phyloP scores from a whole-genome alignment of 129 eudicot species.

The Chrysanthemum lavandulifolium region DNA sequence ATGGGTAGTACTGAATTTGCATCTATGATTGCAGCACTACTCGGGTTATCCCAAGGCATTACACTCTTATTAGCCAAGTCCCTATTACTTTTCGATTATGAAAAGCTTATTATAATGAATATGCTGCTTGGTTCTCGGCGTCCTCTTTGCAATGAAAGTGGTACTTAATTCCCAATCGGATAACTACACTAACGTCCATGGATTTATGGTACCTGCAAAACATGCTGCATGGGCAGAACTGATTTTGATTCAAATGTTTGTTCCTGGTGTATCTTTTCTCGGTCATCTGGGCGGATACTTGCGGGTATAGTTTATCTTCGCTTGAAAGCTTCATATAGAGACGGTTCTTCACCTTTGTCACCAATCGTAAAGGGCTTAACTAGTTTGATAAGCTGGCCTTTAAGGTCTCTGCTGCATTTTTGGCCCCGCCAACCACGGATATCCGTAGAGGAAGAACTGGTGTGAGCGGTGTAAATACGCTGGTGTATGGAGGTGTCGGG shows the following conservation, averaged over 20 bases:
- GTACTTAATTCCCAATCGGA: slow-evolving; percentile 72
- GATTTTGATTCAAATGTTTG: slow-evolving; percentile 73
- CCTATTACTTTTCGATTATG: slow-evolving; percentile 59
- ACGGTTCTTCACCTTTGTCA: slow-evolving; percentile 41
- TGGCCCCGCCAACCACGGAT: slow-evolving; percentile 24
- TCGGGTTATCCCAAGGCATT: slow-evolving; percentile 85
- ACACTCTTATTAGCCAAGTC: slow-evolving; percentile 73
- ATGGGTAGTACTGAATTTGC: slow-evolving; percentile 77
- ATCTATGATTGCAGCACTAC: slow-evolving; percentile 67
- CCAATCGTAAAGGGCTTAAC: slow-evolving; percentile 32
- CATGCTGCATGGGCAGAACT: slow-evolving; percentile 93
- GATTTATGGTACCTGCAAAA: slow-evolving; percentile 63
- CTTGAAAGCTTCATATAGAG: slow-evolving; percentile 35
- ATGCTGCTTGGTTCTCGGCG: slow-evolving; percentile 90
- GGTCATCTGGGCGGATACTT: slow-evolving; percentile 93
- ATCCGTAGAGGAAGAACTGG: slow-evolving; percentile 50
- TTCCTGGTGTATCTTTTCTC: slow-evolving; percentile 81
- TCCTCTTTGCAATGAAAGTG: slow-evolving; percentile 94
- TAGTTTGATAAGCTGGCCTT: slow-evolving; percentile 60
- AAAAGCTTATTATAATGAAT: slow-evolving; percentile 67
- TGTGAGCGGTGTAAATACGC: slow-evolving; percentile 5
- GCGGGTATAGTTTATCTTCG: slow-evolving; percentile 74
- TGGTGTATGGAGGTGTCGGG: slow-evolving; percentile 68
- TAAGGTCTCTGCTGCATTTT: slow-evolving; percentile 34
- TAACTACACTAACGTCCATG: slow-evolving; percentile 53